A percentile compares a stretch with the other conserved stretches of the same genome.
These are phyloP conservation scores for Botrytis porri DNA, from an alignment of 2,329 filamentous ascomycete genomes.

Conservation along the genomic window DNA sequence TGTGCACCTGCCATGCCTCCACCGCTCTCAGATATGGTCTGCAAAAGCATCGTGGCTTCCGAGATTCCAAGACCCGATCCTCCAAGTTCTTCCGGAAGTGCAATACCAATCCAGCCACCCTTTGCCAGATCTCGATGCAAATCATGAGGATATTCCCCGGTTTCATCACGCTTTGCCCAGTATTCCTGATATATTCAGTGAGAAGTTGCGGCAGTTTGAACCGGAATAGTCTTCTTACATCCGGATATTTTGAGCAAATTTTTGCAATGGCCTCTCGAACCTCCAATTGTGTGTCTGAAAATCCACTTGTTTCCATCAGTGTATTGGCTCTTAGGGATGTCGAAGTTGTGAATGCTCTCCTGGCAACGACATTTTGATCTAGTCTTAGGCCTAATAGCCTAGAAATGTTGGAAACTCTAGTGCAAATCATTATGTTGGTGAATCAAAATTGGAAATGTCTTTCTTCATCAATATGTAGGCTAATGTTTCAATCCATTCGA, in stretches of 20 bases:
- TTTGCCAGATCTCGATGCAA: constrained; percentile 72
- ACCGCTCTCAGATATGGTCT: constrained; percentile 73
- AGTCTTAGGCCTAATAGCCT: background rate
- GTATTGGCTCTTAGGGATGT: constrained; percentile 29
- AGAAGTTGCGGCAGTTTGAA: background rate
- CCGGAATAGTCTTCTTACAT: constrained; percentile 41
- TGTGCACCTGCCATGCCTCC: constrained; percentile 74
- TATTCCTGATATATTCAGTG: constrained; percentile 49
- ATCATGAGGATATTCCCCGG: constrained; percentile 67
- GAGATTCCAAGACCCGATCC: constrained; percentile 74
- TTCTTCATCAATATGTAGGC: too few relatives aligned
- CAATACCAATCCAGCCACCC: constrained; percentile 79
- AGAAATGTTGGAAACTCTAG: background rate
- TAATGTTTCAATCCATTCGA: background rate
- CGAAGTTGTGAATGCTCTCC: constrained; percentile 29
- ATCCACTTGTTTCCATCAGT: constrained; percentile 70
- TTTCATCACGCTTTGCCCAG: constrained; percentile 72
- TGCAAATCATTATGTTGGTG: constrained; percentile 11
- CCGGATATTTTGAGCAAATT: constrained; percentile 68
- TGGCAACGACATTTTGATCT: background rate
- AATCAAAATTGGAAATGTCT: background rate
- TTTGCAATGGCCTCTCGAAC: constrained; percentile 68
- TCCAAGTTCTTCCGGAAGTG: constrained; percentile 70
- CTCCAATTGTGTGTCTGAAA: constrained; percentile 68
- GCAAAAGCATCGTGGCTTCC: constrained; percentile 84